A percentile compares a stretch with the other conserved stretches of the same genome.
phyloP scores from a whole-genome alignment of 148 eudicot species.

The Talinum fruticosum region DNA sequence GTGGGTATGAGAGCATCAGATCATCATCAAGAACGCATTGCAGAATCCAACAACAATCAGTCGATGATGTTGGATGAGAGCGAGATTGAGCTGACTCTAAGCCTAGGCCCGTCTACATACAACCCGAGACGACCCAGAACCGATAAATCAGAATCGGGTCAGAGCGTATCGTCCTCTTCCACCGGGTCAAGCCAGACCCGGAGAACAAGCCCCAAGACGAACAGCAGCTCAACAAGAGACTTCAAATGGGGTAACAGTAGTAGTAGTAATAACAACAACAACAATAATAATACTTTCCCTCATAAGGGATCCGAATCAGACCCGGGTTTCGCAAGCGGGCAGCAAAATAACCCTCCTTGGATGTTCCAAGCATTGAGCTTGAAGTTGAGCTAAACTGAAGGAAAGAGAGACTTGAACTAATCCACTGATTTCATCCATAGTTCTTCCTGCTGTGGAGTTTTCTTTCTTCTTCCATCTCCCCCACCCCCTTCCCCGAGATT shows the following conservation, averaged over 20 bases:
- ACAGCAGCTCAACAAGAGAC: slow-evolving; percentile 10
- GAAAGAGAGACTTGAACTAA: not conserved
- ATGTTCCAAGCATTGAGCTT: slow-evolving; percentile 55
- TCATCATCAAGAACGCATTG: slow-evolving; percentile 8
- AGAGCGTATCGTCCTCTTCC: slow-evolving; percentile 61
- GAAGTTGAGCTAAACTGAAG: slow-evolving; percentile 44
- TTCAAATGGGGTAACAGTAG: slow-evolving; percentile 23
- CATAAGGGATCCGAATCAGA: slow-evolving; percentile 27
- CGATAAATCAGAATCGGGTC: slow-evolving; percentile 36
- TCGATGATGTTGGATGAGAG: slow-evolving; percentile 40
- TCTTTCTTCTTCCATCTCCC: not conserved
- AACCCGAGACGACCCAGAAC: slow-evolving; percentile 22
- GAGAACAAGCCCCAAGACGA: slow-evolving; percentile 25
- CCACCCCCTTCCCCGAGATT: too few species aligned
- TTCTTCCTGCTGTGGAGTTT: slow-evolving; percentile 14
- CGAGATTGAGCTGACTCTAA: slow-evolving; percentile 73
- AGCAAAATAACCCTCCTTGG: slow-evolving; percentile 57
- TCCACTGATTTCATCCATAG: not conserved
- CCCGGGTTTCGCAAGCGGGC: slow-evolving; percentile 29
- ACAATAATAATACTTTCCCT: not conserved
- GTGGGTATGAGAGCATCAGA: slow-evolving; percentile 4
- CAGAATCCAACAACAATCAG: slow-evolving; percentile 10
- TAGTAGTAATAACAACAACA: not conserved
- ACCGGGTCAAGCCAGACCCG: slow-evolving; percentile 46
- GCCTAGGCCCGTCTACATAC: slow-evolving; percentile 49